A percentile compares a stretch with the other conserved stretches of the same genome.
Conservation (phyloP, 2,329 filamentous ascomycete species). For the Fusarium subtropicale region DNA sequence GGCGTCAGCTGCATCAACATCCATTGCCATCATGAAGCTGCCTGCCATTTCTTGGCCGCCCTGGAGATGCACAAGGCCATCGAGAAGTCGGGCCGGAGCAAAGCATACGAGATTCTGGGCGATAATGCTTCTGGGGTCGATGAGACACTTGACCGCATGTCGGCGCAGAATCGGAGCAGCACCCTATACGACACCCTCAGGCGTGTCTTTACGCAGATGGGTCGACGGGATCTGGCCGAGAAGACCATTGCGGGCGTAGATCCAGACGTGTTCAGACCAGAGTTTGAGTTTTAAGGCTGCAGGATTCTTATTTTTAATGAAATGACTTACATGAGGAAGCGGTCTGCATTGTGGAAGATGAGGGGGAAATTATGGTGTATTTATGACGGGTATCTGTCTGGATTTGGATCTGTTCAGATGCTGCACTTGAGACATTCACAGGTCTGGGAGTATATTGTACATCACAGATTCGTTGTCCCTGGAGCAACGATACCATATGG, state of each 20-base stretch:
- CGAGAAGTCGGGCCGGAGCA: conserved; percentile 84
- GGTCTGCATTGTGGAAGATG: conserved; percentile 2
- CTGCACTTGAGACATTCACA: conserved; percentile 24
- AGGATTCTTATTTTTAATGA: neutral
- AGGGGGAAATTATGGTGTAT: neutral
- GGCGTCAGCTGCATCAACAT: conserved; percentile 98
- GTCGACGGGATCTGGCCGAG: conserved; percentile 86
- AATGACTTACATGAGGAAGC: conserved; percentile 12
- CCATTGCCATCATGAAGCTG: conserved; percentile 92
- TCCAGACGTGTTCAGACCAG: conserved; percentile 85
- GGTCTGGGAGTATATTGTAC: conserved; percentile 14
- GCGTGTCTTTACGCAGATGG: conserved; percentile 97
- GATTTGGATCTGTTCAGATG: conserved; percentile 14
- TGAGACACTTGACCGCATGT: conserved; percentile 84
- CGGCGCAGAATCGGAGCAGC: conserved; percentile 94
- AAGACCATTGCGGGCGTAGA: conserved; percentile 91
- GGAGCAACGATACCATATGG: conserved; percentile 9
- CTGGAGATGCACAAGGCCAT: conserved; percentile 96
- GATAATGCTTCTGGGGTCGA: conserved; percentile 65
- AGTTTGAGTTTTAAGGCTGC: conserved; percentile 80
- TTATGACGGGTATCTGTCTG: conserved; percentile 7
- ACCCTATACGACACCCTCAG: conserved; percentile 95
- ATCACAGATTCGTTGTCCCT: conserved; percentile 7
- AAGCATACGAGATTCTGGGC: conserved; percentile 84
- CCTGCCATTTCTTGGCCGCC: conserved; percentile 90